Base-by-base conservation (phyloP, 208 protist genomes). In the Trypanosoma mega region DNA sequence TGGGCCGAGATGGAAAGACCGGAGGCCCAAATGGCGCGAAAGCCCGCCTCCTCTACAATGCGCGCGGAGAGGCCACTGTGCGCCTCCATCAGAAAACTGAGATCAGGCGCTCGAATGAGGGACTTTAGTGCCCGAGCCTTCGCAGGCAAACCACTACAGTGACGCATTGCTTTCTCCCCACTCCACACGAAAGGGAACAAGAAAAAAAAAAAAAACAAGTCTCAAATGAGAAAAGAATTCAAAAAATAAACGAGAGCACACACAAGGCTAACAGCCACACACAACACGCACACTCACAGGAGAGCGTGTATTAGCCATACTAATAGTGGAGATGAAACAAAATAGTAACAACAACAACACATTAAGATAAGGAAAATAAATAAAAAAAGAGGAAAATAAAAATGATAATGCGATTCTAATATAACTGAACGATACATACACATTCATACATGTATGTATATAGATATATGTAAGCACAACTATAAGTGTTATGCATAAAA, bases 41-140 rank as follows among this genome's bases (percentile, higher is more conserved):
- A 93, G 0, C 63, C 65, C 16, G 77, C 52, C 56, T 89, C 76
- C 72, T 89, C 65, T 18, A 85, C 82, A 58, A 92, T 87, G 24
- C 71, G 72, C 6, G 82, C 79, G 30, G 68, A 85, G n/a, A 93
- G 75, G 43, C 85, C 85, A 60, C 72, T 89, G 81, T 93, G 85
- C 5, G 83, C 85, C 63, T 93, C 85, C 83, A 93, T 92, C n/a
- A 75, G 48, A 46, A 75, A 75, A 24, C 37, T 58, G 11, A 69
- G 26, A 6, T 69, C 54, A 45, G 49, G 46, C 5, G 62, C 56
- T 29, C 45, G 43, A 24, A 75, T 53, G 54, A 75, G 23, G 24
- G 11, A 14, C 62, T 52, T 63, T 1, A 75, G 54, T n/a, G 54
- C 47, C 54, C 31, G 39, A 21, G 68, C 55, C 61, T 75, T 75